Conservation (phyloP, 169 alveolate genomes). For the Eimeria sp. region DNA sequence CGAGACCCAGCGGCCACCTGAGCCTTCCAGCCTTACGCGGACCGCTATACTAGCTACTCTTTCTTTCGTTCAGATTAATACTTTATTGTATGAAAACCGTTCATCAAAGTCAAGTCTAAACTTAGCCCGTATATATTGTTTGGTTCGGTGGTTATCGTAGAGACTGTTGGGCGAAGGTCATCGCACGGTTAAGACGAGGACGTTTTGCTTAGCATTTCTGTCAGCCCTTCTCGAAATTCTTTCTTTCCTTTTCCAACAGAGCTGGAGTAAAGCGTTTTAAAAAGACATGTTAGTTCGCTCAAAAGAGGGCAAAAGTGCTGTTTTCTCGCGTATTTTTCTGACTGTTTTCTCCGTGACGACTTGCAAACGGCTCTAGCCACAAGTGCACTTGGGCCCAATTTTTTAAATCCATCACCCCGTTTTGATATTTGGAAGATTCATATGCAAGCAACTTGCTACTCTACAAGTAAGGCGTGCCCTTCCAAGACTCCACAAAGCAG, state of each 20-base stretch:
- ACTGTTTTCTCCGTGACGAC: neutral
- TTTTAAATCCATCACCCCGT: neutral
- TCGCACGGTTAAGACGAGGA: neutral
- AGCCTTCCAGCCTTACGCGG: neutral
- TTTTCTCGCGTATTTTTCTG: neutral
- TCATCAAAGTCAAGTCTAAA: neutral
- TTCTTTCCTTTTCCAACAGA: neutral
- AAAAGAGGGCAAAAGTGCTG: neutral
- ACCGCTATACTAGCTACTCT: neutral
- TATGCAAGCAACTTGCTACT: neutral
- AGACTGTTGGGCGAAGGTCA: neutral
- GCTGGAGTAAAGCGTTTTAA: neutral
- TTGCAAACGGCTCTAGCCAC: neutral
- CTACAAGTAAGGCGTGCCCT: neutral
- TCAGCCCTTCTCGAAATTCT: neutral
- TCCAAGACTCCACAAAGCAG: neutral
- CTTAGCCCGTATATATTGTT: neutral
- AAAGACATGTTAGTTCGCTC: neutral
- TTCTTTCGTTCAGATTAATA: neutral
- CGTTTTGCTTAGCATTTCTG: neutral
- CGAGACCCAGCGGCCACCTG: slow-evolving; percentile 19
- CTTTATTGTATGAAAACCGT: neutral
- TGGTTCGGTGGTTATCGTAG: neutral
- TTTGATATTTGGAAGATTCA: neutral
- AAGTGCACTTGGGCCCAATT: neutral